phyloP scores from a whole-genome alignment of 2,329 filamentous ascomycete species.

The Xylariaceae sp. region DNA sequence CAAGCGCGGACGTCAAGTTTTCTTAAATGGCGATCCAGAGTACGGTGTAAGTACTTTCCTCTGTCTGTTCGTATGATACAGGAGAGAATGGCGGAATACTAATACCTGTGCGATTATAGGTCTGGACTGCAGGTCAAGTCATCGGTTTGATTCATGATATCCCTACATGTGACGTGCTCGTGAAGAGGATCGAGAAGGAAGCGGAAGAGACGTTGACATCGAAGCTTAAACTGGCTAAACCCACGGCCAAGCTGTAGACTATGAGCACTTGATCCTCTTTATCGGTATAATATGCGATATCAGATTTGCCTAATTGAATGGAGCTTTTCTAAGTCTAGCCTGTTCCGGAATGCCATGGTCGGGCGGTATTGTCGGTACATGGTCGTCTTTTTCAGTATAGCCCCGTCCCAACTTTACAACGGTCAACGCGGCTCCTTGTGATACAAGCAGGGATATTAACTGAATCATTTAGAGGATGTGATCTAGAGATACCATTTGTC shows the following conservation, averaged over 20 bases:
- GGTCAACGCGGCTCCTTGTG: too few relatives aligned
- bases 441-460: too few relatives aligned
- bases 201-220: conserved; percentile 70
- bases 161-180: conserved; percentile 72
- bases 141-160: conserved; percentile 88
- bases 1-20: conserved; percentile 88
- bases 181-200: conserved; percentile 78
- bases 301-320: neutral
- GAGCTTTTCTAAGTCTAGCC: too few relatives aligned
- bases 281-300: neutral
- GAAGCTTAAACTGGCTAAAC: conserved; percentile 60
- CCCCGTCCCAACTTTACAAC: too few relatives aligned
- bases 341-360: too few relatives aligned
- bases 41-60: conserved; percentile 86
- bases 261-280: neutral
- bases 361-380: too few relatives aligned
- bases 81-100: too few relatives aligned
- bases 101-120: too few relatives aligned
- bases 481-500: too few relatives aligned
- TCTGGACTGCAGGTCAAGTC: conserved; percentile 98
- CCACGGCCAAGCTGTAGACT: conserved; percentile 63
- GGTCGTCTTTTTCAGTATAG: too few relatives aligned
- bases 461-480: too few relatives aligned
- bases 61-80: too few relatives aligned
- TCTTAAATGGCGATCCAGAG: conserved; percentile 88